Evolutionary conservation across 371 early-diverging fungal genomes (phyloP), one percentile per base, ranked within the genome.

Genomic region (Conidiobolus coronatus): DNA sequence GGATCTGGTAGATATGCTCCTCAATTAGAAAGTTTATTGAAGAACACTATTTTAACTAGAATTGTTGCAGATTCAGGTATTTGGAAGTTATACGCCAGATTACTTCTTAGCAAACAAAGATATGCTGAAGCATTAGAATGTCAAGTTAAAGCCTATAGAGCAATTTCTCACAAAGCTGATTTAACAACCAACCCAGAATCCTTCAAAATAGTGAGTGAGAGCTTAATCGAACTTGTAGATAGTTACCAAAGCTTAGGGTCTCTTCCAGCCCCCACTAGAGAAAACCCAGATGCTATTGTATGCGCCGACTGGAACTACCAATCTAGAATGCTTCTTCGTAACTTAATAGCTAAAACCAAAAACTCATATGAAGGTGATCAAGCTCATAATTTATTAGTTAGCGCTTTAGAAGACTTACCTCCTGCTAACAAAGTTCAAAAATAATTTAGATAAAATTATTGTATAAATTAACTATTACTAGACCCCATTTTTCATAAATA

Each of bases 221-320:
- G 70, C 0, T 79, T 81, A 0, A 45, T 79, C 49, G 79, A 81
- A 40, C 68, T 86, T 17, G 80, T 80, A 1, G 77, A 80, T 34
- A 74, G 73, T 60, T 90, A 83, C 54, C 67, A 77, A 38, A 77
- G 69, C 48, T 43, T 81, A 43, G 82, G 81, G 18, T 62, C 61
- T 17, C 52, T 56, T 51, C 46, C 55, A 1, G 56, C 50, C 29
- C 51, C 42, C 6, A 18, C 41, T 1, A 21, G 36, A 11, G 49
- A 22, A 1, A 45, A 37, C 17, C n/a, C 40, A 12, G 37, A 18
- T 14, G 55, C 60, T 41, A 44, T 63, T 4, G 79, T 83, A 17
- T 80, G 81, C 53, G 68, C 70, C 24, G 91, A 91, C 54, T 93
- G 91, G 89, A 66, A 65, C 44, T 86, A 84, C 51, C 87, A 91